A percentile compares a stretch with the other conserved stretches of the same genome.
Evolutionary conservation across 2,329 filamentous ascomycete species (phyloP).

Genomic region (Exophiala sp.): DNA sequence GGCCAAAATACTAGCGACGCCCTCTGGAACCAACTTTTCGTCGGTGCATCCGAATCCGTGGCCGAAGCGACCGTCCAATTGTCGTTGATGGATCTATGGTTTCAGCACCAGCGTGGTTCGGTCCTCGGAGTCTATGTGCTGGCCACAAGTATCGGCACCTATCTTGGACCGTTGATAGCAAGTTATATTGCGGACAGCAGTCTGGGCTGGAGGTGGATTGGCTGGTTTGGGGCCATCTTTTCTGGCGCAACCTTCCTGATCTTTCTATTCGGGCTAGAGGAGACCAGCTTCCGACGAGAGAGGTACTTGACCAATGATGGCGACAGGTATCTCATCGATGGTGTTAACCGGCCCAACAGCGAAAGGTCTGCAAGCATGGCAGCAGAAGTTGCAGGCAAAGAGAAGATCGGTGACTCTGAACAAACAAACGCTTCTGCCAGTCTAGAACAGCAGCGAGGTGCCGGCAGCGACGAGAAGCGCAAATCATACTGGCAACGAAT

Average conservation of each 20-base stretch:
- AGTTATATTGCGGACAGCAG: conserved; percentile 46
- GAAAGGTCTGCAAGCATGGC: conserved; percentile 6
- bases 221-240: conserved; percentile 48
- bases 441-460: conserved; percentile 10
- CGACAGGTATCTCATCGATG: conserved; percentile 20
- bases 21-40: conserved; percentile 53
- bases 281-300: conserved; percentile 36
- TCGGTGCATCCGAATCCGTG: conserved; percentile 52
- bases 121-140: conserved; percentile 52
- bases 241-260: conserved; percentile 45
- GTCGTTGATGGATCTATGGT: conserved; percentile 54
- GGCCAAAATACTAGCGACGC: conserved; percentile 42
- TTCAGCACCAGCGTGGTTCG: conserved; percentile 51
- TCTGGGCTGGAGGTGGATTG: conserved; percentile 52
- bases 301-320: conserved; percentile 19
- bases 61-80: conserved; percentile 53
- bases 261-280: conserved; percentile 49
- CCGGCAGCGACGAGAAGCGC: conserved; percentile 28
- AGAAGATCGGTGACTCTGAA: conserved; percentile 7
- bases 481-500: conserved; percentile 54
- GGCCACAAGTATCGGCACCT: conserved; percentile 52
- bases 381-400: conserved; percentile 3
- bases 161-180: conserved; percentile 50
- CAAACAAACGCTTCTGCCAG: conserved; percentile 6
- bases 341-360: conserved; percentile 13